Evolutionary conservation across 1,139 yeast genomes (phyloP).

Genomic region (Taphrina flavorubra): DNA sequence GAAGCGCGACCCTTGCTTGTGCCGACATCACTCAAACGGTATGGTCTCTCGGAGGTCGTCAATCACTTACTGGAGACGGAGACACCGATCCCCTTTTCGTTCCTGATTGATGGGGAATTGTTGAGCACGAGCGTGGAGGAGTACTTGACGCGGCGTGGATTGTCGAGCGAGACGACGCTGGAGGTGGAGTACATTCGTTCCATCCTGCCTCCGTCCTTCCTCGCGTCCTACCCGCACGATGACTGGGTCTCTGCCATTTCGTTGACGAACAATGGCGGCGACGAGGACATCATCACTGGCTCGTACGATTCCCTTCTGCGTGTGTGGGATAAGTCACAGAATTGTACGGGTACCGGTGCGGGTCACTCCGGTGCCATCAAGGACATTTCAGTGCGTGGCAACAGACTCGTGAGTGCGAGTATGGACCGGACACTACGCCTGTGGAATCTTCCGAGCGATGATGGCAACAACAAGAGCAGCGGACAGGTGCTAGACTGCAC

Average conservation of each 20-base stretch:
- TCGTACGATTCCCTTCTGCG: slow-evolving; percentile 94
- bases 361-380: slow-evolving; percentile 76
- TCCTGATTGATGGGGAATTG: slow-evolving; percentile 68
- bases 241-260: slow-evolving; percentile 93
- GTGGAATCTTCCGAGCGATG: slow-evolving; percentile 65
- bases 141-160: slow-evolving; percentile 73
- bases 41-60: slow-evolving; percentile 91
- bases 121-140: slow-evolving; percentile 79
- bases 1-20: slow-evolving; percentile 73
- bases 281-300: slow-evolving; percentile 66
- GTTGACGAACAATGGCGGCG: slow-evolving; percentile 50
- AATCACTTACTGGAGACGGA: slow-evolving; percentile 74
- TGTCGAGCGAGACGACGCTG: slow-evolving; percentile 80
- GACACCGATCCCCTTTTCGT: slow-evolving; percentile 85
- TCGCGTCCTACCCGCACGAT: slow-evolving; percentile 86
- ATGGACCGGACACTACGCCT: slow-evolving; percentile 86
- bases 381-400: slow-evolving; percentile 89
- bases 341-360: slow-evolving; percentile 61
- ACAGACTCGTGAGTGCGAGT: slow-evolving; percentile 72
- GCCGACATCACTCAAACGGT: slow-evolving; percentile 83
- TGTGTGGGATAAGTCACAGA: slow-evolving; percentile 63
- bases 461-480: slow-evolving; percentile 49
- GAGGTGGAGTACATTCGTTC: slow-evolving; percentile 89
- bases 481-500: slow-evolving; percentile 48
- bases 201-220: slow-evolving; percentile 87